Evolutionary conservation across 257 asterid genomes (phyloP).

Genomic region (Solanum pimpinellifolium): DNA sequence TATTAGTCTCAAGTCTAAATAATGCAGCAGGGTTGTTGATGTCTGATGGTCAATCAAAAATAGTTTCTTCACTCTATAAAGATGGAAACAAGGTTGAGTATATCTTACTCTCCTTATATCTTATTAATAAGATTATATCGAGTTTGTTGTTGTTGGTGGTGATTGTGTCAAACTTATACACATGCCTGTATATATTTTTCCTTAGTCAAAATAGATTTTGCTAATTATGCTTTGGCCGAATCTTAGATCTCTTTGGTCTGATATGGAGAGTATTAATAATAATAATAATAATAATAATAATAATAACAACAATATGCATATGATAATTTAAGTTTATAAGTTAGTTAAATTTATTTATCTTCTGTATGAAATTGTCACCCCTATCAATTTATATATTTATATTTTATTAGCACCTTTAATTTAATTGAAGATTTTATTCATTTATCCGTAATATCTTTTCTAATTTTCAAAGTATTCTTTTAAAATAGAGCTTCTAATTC

Average conservation of each 20-base stretch:
- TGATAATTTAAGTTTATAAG: background rate
- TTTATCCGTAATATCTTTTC: background rate
- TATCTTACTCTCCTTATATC: background rate
- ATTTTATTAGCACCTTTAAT: background rate
- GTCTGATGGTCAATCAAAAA: background rate
- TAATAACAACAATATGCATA: too few relatives aligned
- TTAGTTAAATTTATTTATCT: background rate
- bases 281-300: too few relatives aligned
- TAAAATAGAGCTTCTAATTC: background rate
- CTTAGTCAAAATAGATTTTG: too few relatives aligned
- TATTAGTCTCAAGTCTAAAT: background rate
- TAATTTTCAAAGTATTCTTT: background rate
- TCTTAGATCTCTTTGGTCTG: background rate
- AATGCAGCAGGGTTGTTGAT: background rate
- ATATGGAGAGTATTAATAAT: too few relatives aligned
- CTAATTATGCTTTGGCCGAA: too few relatives aligned
- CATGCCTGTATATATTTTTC: background rate
- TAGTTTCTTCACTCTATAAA: background rate
- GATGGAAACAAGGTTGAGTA: background rate
- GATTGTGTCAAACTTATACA: too few relatives aligned
- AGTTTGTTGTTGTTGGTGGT: too few relatives aligned
- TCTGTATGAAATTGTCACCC: background rate
- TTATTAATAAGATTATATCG: too few relatives aligned
- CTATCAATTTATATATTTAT: background rate
- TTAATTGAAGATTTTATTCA: background rate